phyloP scores from a whole-genome alignment of 192 early-diverging fungal genomes.

The Backusella australiensis region DNA sequence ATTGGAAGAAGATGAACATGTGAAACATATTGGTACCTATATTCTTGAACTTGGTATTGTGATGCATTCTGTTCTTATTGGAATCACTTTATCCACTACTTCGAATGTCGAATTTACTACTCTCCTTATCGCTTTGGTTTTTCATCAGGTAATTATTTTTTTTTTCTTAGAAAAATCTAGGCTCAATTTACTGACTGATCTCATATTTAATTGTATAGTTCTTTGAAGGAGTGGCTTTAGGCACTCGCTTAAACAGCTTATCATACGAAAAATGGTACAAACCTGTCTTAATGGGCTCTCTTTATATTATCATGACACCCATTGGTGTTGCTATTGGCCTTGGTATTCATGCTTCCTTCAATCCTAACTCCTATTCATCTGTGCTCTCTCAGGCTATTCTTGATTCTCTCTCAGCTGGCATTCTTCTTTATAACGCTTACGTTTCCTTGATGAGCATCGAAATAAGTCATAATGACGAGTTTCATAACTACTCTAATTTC shows the following conservation, averaged over 20 bases:
- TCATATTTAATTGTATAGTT: slow-evolving; percentile 32
- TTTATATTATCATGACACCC: slow-evolving; percentile 76
- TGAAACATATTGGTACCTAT: slow-evolving; percentile 54
- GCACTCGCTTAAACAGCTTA: slow-evolving; percentile 42
- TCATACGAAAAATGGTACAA: slow-evolving; percentile 19
- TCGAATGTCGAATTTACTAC: slow-evolving; percentile 52
- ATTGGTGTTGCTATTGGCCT: slow-evolving; percentile 79
- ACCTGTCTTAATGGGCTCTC: slow-evolving; percentile 43
- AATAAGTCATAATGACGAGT: slow-evolving; percentile 31
- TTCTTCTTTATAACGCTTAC: slow-evolving; percentile 75
- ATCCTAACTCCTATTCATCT: slow-evolving; percentile 53
- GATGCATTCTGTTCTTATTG: slow-evolving; percentile 75
- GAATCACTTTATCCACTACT: slow-evolving; percentile 64
- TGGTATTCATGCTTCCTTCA: slow-evolving; percentile 64
- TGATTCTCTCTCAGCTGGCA: slow-evolving; percentile 79
- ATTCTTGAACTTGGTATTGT: slow-evolving; percentile 79
- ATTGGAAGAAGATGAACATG: slow-evolving; percentile 33
- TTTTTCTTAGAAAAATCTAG: not conserved
- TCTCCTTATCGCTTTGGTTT: slow-evolving; percentile 64
- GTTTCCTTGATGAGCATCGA: slow-evolving; percentile 65
- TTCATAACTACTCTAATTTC: not conserved
- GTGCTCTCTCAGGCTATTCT: slow-evolving; percentile 69
- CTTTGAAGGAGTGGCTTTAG: slow-evolving; percentile 51
- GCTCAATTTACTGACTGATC: not conserved
- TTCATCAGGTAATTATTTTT: slow-evolving; percentile 60